Conservation (phyloP, 129 eudicot species). For the Arctium lappa region DNA sequence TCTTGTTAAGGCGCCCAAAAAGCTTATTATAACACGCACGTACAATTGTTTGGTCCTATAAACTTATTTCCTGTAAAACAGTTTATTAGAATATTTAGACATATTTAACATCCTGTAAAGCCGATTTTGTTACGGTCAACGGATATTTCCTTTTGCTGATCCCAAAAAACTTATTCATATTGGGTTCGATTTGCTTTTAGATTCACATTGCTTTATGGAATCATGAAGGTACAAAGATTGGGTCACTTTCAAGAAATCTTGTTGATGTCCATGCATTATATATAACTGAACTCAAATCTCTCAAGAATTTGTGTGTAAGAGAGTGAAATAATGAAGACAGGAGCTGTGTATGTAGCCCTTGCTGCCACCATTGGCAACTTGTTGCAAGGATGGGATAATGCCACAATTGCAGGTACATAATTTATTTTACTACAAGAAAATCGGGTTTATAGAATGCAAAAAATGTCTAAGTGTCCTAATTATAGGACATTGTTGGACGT, state of each 20-base stretch:
- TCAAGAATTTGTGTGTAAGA: neutral
- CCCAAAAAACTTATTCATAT: neutral
- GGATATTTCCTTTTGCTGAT: neutral
- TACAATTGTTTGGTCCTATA: neutral
- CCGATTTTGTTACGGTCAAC: neutral
- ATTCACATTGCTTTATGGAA: conserved; percentile 10
- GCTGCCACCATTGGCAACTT: conserved; percentile 88
- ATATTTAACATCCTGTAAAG: neutral
- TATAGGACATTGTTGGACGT: neutral
- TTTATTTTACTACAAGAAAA: neutral
- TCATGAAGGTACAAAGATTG: conserved; percentile 18
- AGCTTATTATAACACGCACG: no score
- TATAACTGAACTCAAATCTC: conserved; percentile 4
- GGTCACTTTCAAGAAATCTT: conserved; percentile 13
- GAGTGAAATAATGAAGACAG: conserved; percentile 38
- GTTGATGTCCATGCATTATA: neutral
- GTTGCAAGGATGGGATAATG: conserved; percentile 99
- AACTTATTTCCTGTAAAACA: neutral
- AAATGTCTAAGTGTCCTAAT: neutral
- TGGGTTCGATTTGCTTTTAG: neutral
- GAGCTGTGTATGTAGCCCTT: conserved; percentile 78
- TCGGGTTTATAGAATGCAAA: neutral
- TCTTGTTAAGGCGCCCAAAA: neutral
- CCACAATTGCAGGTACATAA: conserved; percentile 79
- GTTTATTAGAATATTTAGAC: neutral